Percentiles rank a stretch among this genome's conserved stretches.
Evolutionary conservation across 805 yeast species (phyloP).

Genomic region (Nakazawaea anatomiae): DNA sequence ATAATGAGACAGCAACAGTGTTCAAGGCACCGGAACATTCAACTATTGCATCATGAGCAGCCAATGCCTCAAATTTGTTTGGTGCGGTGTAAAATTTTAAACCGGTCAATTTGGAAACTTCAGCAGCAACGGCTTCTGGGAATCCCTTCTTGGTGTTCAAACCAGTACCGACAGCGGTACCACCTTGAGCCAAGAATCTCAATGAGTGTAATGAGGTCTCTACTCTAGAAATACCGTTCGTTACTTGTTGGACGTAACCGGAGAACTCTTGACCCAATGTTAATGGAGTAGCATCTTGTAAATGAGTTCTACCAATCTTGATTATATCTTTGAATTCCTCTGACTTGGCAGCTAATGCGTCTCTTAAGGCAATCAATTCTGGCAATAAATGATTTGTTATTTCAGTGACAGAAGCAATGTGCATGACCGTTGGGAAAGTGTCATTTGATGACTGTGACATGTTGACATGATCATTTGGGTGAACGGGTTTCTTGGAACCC

Average conservation of each 20-base stretch:
- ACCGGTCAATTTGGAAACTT: conserved; percentile 83
- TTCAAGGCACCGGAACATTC: conserved; percentile 97
- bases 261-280: conserved; percentile 97
- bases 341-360: conserved; percentile 69
- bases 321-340: conserved; percentile 85
- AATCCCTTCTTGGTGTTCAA: conserved; percentile 90
- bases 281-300: conserved; percentile 98
- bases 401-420: conserved; percentile 95
- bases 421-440: conserved; percentile 99
- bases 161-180: conserved; percentile 99
- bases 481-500: conserved; percentile 92
- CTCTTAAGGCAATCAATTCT: conserved; percentile 69
- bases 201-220: conserved; percentile 72
- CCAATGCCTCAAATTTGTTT: conserved; percentile 97
- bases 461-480: conserved; percentile 98
- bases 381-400: conserved; percentile 74
- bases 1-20: conserved; percentile 89
- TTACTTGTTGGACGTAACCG: conserved; percentile 91
- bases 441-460: conserved; percentile 98
- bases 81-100: conserved; percentile 91
- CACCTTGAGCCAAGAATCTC: conserved; percentile 92
- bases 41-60: conserved; percentile 97
- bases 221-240: conserved; percentile 85
- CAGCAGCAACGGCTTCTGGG: conserved; percentile 79
- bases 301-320: conserved; percentile 98